Conservation (phyloP, 331 rosid genomes). For the Phaseolus coccineus region DNA sequence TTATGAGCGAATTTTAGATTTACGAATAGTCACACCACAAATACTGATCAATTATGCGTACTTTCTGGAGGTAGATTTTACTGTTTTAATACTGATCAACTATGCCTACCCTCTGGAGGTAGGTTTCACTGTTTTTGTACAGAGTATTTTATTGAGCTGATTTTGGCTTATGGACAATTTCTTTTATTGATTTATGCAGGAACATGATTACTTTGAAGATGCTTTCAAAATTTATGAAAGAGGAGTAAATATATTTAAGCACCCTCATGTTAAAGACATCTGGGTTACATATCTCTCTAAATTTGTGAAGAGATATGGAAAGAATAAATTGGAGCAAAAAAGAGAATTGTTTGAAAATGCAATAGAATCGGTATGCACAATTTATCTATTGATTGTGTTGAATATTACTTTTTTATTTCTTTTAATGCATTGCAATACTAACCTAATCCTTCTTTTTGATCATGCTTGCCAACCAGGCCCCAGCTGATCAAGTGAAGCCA, state of each 20-base stretch:
- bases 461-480: conserved; percentile 67
- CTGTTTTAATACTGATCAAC: not conserved
- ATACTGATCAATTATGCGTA: conserved; percentile 83
- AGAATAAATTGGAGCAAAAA: conserved; percentile 82
- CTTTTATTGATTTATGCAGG: conserved; percentile 58
- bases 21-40: conserved; percentile 93
- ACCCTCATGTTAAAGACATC: conserved; percentile 92
- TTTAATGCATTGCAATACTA: no score
- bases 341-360: conserved; percentile 95
- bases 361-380: conserved; percentile 68
- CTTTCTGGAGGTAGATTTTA: conserved; percentile 77
- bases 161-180: conserved; percentile 42
- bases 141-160: conserved; percentile 30
- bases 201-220: conserved; percentile 90
- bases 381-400: not conserved
- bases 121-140: not conserved
- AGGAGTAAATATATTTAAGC: conserved; percentile 94
- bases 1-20: conserved; percentile 88
- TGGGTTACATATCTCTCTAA: conserved; percentile 93
- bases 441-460: conserved; percentile 9
- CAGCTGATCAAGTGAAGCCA: conserved; percentile 88
- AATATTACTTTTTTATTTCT: no score
- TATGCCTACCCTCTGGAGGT: no score
- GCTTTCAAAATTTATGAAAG: conserved; percentile 97
- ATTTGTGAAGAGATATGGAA: conserved; percentile 93